Conservation (phyloP, 768 basidiomycete species). For the Psilocybe cyanescens region DNA sequence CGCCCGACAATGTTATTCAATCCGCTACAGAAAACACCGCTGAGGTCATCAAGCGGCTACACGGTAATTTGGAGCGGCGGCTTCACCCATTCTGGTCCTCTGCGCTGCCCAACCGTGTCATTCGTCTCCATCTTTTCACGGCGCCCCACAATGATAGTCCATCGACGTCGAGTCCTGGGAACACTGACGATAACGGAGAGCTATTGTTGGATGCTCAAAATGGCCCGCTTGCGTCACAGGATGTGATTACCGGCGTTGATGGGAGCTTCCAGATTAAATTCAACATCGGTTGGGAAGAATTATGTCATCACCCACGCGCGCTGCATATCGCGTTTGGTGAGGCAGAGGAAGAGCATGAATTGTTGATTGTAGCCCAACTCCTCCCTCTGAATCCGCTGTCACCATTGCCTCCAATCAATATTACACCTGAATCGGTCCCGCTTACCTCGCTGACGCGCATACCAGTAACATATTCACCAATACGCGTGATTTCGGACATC, state of each 20-base stretch:
- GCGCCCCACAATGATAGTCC: conserved; percentile 31
- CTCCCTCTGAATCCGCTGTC: conserved; percentile 27
- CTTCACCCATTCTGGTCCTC: conserved; percentile 84
- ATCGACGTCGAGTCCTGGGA: conserved; percentile 6
- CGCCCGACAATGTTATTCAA: background rate
- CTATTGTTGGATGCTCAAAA: conserved; percentile 29
- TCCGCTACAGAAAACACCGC: conserved; percentile 6
- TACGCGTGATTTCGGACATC: conserved; percentile 90
- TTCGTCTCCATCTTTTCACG: conserved; percentile 67
- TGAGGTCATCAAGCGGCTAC: conserved; percentile 52
- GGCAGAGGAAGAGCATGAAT: conserved; percentile 50
- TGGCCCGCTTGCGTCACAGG: conserved; percentile 51
- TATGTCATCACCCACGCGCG: conserved; percentile 64
- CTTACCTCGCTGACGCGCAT: conserved; percentile 37
- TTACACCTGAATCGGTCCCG: conserved; percentile 10
- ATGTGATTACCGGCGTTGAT: conserved; percentile 63
- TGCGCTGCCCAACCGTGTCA: conserved; percentile 61
- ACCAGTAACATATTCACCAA: conserved; percentile 60
- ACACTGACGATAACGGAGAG: conserved; percentile 24
- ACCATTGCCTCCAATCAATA: conserved; percentile 11
- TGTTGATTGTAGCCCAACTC: conserved; percentile 59
- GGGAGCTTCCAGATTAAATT: conserved; percentile 76
- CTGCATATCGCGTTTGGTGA: conserved; percentile 63
- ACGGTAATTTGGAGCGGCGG: conserved; percentile 77
- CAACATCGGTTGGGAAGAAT: conserved; percentile 66